A percentile compares a stretch with the other conserved stretches of the same genome.
Evolutionary conservation across 2,329 filamentous ascomycete species (phyloP).

Genomic region (Endothia cerciana): DNA sequence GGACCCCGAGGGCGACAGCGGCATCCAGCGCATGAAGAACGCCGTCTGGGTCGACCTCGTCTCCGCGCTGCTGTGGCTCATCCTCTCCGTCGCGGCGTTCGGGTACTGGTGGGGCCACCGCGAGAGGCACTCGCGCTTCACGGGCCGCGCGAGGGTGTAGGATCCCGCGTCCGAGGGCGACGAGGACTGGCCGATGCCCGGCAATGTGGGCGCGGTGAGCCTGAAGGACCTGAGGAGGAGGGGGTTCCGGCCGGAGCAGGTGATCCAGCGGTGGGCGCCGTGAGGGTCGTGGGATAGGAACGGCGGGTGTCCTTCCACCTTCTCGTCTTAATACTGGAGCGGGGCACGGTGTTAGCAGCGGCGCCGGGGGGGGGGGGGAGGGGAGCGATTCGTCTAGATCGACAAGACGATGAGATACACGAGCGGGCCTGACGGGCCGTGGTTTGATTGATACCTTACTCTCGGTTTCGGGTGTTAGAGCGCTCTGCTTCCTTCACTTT

Average conservation of each 20-base stretch:
- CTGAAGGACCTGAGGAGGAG: neutral
- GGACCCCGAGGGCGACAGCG: constrained; percentile 64
- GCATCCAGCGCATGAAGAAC: constrained; percentile 78
- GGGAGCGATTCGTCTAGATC: too few species aligned
- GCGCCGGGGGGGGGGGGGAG: too few species aligned
- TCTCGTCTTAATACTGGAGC: neutral
- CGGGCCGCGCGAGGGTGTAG: constrained; percentile 60
- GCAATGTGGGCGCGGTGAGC: neutral
- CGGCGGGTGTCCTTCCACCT: neutral
- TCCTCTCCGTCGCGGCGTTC: constrained; percentile 59
- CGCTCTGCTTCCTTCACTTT: constrained; percentile 20
- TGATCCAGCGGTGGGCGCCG: neutral
- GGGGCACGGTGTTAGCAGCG: neutral
- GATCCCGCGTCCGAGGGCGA: constrained; percentile 4
- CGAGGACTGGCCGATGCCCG: constrained; percentile 19
- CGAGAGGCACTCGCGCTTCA: constrained; percentile 58
- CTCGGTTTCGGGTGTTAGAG: neutral
- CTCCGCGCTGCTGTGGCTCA: constrained; percentile 76
- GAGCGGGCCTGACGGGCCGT: neutral
- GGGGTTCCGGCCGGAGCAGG: neutral
- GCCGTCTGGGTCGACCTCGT: constrained; percentile 83
- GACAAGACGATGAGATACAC: neutral
- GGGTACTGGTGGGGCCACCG: constrained; percentile 63
- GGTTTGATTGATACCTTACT: neutral
- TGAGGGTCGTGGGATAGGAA: neutral